phyloP scores from a whole-genome alignment of 2,329 filamentous ascomycete genomes.

The Xylariaceae sp. region DNA sequence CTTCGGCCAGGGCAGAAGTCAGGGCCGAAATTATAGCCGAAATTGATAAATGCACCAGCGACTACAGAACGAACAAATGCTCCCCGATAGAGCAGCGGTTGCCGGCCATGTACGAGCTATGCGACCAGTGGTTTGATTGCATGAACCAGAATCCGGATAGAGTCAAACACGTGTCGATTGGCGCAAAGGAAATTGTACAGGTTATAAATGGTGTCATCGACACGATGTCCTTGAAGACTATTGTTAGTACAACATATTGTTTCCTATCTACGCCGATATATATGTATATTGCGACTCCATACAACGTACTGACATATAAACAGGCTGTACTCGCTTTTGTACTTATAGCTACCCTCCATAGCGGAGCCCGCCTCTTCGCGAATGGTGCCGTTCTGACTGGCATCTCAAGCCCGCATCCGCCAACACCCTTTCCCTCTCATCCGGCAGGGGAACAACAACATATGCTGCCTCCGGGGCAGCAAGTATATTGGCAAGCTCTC shows the following conservation, averaged over 20 bases:
- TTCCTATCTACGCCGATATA: too few relatives aligned
- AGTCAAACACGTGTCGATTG: constrained; percentile 78
- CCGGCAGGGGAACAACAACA: constrained; percentile 23
- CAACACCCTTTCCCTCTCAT: constrained; percentile 24
- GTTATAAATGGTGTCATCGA: constrained; percentile 95
- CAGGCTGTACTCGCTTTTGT: constrained; percentile 33
- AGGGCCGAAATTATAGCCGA: constrained; percentile 71
- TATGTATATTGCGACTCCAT: not conserved
- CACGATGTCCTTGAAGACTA: constrained; percentile 80
- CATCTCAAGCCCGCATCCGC: constrained; percentile 24
- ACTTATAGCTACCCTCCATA: constrained; percentile 35
- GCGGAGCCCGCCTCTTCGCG: constrained; percentile 36
- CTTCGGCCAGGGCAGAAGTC: constrained; percentile 69
- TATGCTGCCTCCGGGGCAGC: constrained; percentile 23
- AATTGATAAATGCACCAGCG: constrained; percentile 71
- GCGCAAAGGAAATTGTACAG: constrained; percentile 84
- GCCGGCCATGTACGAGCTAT: constrained; percentile 73
- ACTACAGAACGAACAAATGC: constrained; percentile 79
- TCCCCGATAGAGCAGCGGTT: constrained; percentile 61
- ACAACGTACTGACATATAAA: constrained; percentile 16
- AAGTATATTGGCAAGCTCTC: constrained; percentile 35
- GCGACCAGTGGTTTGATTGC: constrained; percentile 81
- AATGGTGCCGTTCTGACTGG: constrained; percentile 29
- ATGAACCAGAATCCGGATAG: constrained; percentile 82
- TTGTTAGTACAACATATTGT: constrained; percentile 45